Evolutionary conservation across 306 rosid species (phyloP).

Genomic region (Quercus parvula): DNA sequence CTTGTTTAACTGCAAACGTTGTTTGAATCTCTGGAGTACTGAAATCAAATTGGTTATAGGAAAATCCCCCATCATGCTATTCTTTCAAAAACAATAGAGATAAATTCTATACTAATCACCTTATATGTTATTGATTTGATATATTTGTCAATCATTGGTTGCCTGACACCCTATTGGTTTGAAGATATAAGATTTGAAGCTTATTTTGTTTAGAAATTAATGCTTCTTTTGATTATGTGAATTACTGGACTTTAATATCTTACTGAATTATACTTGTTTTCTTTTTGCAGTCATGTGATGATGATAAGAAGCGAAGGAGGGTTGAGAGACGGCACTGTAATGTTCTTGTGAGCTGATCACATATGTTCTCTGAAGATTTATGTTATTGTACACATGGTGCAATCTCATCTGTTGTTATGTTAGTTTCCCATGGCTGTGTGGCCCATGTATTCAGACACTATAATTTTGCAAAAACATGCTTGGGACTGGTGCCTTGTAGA

Average conservation of each 20-base stretch:
- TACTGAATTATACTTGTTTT: background rate
- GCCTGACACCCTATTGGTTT: background rate
- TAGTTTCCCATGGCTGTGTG: conserved; percentile 11
- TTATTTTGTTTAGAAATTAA: background rate
- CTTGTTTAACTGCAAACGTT: background rate
- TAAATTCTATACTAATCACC: background rate
- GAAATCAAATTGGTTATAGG: background rate
- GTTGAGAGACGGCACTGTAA: conserved; percentile 55
- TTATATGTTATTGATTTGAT: background rate
- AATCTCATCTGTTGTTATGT: conserved; percentile 12
- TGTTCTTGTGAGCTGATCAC: conserved; percentile 51
- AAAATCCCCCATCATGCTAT: background rate
- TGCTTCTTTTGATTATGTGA: background rate
- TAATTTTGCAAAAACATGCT: conserved; percentile 1
- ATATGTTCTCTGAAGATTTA: background rate
- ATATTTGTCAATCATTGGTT: background rate
- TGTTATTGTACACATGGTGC: conserved; percentile 26
- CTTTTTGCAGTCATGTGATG: conserved; percentile 49
- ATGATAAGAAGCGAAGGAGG: conserved; percentile 54
- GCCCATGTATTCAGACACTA: conserved; percentile 14
- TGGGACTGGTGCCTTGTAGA: conserved; percentile 24
- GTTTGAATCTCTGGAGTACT: background rate
- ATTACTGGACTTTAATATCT: background rate
- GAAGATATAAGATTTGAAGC: background rate
- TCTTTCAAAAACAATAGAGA: background rate